A percentile compares a stretch with the other conserved stretches of the same genome.
Conservation (phyloP, 2,329 filamentous ascomycete species). For the Alternaria sp. region DNA sequence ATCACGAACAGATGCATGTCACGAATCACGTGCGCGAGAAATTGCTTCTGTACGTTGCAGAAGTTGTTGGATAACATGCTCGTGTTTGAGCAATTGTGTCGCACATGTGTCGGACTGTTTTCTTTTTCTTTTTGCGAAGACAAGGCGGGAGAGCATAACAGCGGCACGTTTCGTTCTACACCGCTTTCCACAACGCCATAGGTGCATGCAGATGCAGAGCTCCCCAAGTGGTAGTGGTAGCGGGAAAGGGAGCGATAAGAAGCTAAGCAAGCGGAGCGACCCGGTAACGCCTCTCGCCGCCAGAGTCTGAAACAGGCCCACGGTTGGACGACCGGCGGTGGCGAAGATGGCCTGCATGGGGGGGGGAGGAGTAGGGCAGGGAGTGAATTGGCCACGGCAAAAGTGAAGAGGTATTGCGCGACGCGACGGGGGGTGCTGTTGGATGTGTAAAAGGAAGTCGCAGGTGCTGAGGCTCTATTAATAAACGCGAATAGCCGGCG, state of each 20-base stretch:
- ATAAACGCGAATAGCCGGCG: slow-evolving; percentile 14
- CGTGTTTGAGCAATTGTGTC: slow-evolving; percentile 4
- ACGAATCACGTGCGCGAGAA: neutral
- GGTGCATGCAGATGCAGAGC: slow-evolving; percentile 6
- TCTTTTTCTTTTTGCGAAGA: neutral
- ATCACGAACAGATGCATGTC: neutral
- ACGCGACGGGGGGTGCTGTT: slow-evolving; percentile 1
- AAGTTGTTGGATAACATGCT: neutral
- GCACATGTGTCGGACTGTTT: slow-evolving; percentile 7
- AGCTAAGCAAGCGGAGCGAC: slow-evolving; percentile 19
- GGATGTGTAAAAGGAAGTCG: slow-evolving; percentile 13
- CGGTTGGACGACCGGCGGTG: slow-evolving; percentile 27
- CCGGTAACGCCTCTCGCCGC: slow-evolving; percentile 23
- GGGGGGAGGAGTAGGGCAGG: neutral
- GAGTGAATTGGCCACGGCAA: slow-evolving; percentile 26
- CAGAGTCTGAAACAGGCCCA: slow-evolving; percentile 24
- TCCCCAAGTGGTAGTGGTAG: slow-evolving; percentile 6
- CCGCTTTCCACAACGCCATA: slow-evolving; percentile 5
- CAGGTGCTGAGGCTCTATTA: slow-evolving; percentile 15
- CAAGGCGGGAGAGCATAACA: slow-evolving; percentile 6
- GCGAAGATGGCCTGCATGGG: slow-evolving; percentile 14
- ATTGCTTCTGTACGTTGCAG: slow-evolving; percentile 3
- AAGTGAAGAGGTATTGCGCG: slow-evolving; percentile 26
- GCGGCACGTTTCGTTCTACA: slow-evolving; percentile 14
- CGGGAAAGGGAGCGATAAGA: slow-evolving; percentile 11